Percentiles rank a stretch among this genome's conserved stretches.
Conservation (phyloP, 164 flowering plant species). For the Nymphaea colorata region DNA sequence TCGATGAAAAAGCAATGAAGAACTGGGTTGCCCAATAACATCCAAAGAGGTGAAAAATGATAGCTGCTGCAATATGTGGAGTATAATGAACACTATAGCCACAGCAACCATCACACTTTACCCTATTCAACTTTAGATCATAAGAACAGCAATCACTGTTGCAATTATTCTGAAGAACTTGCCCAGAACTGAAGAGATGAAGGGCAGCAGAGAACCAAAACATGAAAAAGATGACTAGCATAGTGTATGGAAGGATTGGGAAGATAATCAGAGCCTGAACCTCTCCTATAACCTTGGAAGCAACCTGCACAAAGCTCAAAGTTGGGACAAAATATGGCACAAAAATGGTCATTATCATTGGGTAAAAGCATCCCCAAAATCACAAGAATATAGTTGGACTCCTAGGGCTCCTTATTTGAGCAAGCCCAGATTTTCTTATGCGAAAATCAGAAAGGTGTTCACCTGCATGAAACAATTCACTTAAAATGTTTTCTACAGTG, state of each 20-base stretch:
- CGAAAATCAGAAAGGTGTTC: no score
- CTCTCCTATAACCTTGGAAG: constrained; percentile 96
- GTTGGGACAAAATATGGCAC: not conserved
- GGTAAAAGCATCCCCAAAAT: no score
- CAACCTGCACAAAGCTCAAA: constrained; percentile 46
- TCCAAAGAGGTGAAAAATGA: constrained; percentile 86
- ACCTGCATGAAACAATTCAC: no score
- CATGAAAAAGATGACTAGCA: constrained; percentile 83
- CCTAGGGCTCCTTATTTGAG: no score
- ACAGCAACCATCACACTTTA: constrained; percentile 79
- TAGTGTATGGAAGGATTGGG: constrained; percentile 65
- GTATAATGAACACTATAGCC: constrained; percentile 81
- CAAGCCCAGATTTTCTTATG: no score
- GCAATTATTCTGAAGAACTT: constrained; percentile 61
- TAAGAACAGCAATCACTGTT: constrained; percentile 72
- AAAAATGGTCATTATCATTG: no score
- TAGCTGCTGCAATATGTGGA: constrained; percentile 69
- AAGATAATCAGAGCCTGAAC: constrained; percentile 85
- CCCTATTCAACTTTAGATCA: constrained; percentile 50
- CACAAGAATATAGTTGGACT: no score
- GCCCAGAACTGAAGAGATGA: constrained; percentile 83
- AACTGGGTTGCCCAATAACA: constrained; percentile 95
- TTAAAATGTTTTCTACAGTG: no score
- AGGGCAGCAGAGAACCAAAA: constrained; percentile 84
- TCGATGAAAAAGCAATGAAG: constrained; percentile 73